A percentile compares a stretch with the other conserved stretches of the same genome.
phyloP scores from a whole-genome alignment of 1,284 basidiomycete genomes.

The Marasmius tenuissimus region DNA sequence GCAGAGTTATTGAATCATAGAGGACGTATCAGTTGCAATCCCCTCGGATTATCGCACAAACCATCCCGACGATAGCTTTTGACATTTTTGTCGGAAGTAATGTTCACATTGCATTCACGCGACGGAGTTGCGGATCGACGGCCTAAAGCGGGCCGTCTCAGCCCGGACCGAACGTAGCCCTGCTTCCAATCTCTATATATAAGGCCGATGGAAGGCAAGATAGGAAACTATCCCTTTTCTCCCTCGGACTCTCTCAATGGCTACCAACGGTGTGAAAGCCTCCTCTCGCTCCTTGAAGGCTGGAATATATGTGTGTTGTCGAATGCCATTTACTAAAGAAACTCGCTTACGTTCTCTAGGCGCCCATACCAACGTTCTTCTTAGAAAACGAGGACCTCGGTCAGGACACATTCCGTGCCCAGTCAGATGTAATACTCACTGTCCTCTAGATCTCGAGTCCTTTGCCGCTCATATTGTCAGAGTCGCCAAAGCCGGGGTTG shows the following conservation, averaged over 20 bases:
- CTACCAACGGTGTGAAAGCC: slow-evolving; percentile 31
- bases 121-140: background rate
- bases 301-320: slow-evolving; percentile 57
- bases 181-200: background rate
- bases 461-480: slow-evolving; percentile 76
- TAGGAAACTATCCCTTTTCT: background rate
- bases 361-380: slow-evolving; percentile 88
- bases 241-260: slow-evolving; percentile 28
- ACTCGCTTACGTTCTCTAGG: slow-evolving; percentile 21
- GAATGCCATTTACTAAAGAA: background rate
- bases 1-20: too few relatives aligned
- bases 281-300: slow-evolving; percentile 58
- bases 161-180: background rate
- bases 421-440: slow-evolving; percentile 7
- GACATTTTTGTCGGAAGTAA: background rate
- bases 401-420: slow-evolving; percentile 27
- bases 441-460: slow-evolving; percentile 60
- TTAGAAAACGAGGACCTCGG: slow-evolving; percentile 79
- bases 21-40: too few relatives aligned
- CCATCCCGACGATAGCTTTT: background rate
- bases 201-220: background rate
- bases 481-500: slow-evolving; percentile 72
- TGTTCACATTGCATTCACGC: background rate
- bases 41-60: too few relatives aligned
- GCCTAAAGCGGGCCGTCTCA: background rate